Base-by-base conservation (phyloP, 768 basidiomycete genomes). In the Amanita pseudoporphyria region DNA sequence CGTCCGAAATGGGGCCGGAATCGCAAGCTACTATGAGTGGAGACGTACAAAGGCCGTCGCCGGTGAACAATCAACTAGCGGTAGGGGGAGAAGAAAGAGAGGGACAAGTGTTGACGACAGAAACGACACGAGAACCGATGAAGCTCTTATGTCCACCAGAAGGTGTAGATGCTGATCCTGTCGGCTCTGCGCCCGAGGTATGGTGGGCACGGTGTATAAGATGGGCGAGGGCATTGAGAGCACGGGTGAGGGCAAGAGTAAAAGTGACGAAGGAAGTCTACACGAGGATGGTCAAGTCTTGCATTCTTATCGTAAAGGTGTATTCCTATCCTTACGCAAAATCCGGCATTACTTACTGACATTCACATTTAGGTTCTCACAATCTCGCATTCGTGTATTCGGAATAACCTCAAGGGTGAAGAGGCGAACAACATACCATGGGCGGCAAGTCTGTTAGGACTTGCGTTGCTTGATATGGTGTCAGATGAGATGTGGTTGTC, bases 301-400 rank as follows among this genome's bases (percentile, higher is more conserved):
- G 57, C 41, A 52, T 66, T 6, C 54, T 66, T 32, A 52, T 60
- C 19, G 47, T 54, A 28, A 66, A 66, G 57, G 65, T 63, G 38
- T 6, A 53, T 51, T 19, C 18, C 16, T 9, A 26, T 7, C 24
- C n/a, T 14, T n/a, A 24, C 38, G 1, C 12, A 4, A 18, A 21
- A 9, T 13, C 24, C 31, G n/a, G 9, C 3, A 31, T 19, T 21
- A 6, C 3, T 26, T 13, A 44, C 5, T 13, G 18, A 16, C 10
- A 9, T 9, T 32, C 6, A 26, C 14, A 31, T 5, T 4, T 13
- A 52, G 51, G 38, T 39, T 6, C 4, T 52, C 6, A 45, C 44
- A 14, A 52, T 52, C 14, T 30, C 51, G 16, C 33, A 13, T n/a
- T 26, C 18, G 22, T 22, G 44, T 12, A 30, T 24, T 13, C 40